Conservation (phyloP, 106 monocot genomes). For the Platanthera guangdongensis region DNA sequence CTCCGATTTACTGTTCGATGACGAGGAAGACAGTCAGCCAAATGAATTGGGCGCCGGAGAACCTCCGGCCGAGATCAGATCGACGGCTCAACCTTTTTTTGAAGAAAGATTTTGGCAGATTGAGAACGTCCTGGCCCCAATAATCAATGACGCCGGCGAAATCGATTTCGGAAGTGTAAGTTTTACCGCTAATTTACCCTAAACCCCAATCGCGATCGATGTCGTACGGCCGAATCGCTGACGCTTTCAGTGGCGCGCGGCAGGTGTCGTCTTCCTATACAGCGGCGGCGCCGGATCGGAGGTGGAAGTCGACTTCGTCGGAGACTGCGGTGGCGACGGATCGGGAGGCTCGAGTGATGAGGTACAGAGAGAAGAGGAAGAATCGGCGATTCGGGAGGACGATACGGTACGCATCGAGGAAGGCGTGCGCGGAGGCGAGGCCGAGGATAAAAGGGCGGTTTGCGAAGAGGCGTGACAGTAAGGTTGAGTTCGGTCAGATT, state of each 20-base stretch:
- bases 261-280: conserved; percentile 50
- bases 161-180: conserved; percentile 25
- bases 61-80: conserved; percentile 2
- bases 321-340: conserved; percentile 23
- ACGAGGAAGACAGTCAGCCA: background rate
- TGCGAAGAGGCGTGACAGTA: conserved; percentile 37
- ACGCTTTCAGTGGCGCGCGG: too few relatives aligned
- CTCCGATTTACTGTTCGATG: background rate
- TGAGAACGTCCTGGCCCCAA: conserved; percentile 31
- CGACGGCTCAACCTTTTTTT: background rate
- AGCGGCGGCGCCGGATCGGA: conserved; percentile 35
- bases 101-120: conserved; percentile 14
- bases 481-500: conserved; percentile 22
- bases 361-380: conserved; percentile 40
- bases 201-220: background rate
- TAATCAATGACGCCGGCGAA: conserved; percentile 3
- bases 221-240: background rate
- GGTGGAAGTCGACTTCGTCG: background rate
- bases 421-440: conserved; percentile 51
- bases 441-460: conserved; percentile 64
- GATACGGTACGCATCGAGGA: conserved; percentile 37
- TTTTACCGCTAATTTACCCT: conserved; percentile 29
- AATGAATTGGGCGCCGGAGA: background rate
- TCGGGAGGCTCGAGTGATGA: conserved; percentile 44
- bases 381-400: conserved; percentile 36